These are phyloP conservation scores for Entamoeba moshkovskii DNA, from an alignment of 208 protist species.

Conservation along the genomic window DNA sequence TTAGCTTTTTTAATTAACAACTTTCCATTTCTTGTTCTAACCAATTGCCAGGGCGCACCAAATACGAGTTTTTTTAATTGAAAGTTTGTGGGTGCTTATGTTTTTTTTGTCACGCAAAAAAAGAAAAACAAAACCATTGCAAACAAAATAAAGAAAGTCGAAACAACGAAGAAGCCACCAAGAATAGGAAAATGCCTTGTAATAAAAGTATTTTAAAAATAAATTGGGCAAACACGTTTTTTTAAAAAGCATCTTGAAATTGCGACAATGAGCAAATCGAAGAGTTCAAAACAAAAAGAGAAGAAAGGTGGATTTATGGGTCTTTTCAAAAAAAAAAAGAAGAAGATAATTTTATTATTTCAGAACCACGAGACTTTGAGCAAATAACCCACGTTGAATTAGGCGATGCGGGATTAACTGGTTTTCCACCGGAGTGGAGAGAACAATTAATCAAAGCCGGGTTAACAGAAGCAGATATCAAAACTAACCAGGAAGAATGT, in stretches of 20 bases:
- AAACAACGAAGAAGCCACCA: no score
- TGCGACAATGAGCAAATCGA: neutral
- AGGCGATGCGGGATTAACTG: neutral
- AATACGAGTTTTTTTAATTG: no score
- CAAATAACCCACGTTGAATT: neutral
- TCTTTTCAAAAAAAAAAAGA: neutral
- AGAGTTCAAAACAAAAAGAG: neutral
- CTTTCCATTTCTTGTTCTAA: no score
- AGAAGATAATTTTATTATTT: neutral
- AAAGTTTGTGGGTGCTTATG: no score
- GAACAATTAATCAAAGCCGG: neutral
- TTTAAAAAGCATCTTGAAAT: no score
- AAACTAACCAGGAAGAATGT: neutral
- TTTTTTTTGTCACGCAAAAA: no score
- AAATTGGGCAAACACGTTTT: no score
- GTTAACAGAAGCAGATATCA: neutral
- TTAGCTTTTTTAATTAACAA: neutral
- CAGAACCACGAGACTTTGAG: neutral
- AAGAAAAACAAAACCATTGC: no score
- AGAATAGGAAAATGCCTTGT: no score
- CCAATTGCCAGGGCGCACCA: no score
- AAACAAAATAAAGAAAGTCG: no score
- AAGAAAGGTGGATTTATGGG: neutral
- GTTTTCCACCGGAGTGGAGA: neutral
- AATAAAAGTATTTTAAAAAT: no score